Conservation (phyloP, 140 eudicot genomes). For the Senecio squalidus region DNA sequence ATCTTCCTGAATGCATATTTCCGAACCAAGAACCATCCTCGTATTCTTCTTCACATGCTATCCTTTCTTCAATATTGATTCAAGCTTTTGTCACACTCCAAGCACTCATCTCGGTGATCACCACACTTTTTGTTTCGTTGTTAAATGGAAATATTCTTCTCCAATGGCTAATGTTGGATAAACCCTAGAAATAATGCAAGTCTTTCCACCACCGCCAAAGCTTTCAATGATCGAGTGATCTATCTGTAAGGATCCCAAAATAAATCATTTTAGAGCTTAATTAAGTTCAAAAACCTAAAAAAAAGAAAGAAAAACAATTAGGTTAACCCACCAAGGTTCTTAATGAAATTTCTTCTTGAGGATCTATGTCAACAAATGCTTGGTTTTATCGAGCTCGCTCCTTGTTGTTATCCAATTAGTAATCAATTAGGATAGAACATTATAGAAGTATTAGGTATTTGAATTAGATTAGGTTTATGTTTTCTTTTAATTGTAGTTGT, state of each 20-base stretch:
- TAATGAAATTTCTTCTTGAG: slow-evolving; percentile 50
- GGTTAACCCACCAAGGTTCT: slow-evolving; percentile 52
- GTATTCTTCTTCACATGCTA: background rate
- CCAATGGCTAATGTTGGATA: slow-evolving; percentile 56
- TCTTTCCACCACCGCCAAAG: slow-evolving; percentile 59
- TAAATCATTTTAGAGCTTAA: background rate
- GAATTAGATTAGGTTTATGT: too few species aligned
- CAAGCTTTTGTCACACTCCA: slow-evolving; percentile 55
- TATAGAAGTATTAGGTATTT: too few species aligned
- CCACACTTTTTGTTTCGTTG: slow-evolving; percentile 37
- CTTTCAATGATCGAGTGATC: slow-evolving; percentile 80
- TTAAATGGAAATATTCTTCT: slow-evolving; percentile 44
- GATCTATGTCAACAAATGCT: slow-evolving; percentile 43
- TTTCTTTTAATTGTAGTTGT: too few species aligned
- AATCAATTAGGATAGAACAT: too few species aligned
- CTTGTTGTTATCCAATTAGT: too few species aligned
- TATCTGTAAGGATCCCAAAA: slow-evolving; percentile 36
- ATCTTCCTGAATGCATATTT: background rate
- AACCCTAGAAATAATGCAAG: slow-evolving; percentile 52
- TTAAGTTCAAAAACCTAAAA: background rate
- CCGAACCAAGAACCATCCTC: background rate
- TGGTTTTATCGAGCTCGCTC: slow-evolving; percentile 31
- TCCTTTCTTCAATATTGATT: slow-evolving; percentile 16
- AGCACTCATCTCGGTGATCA: slow-evolving; percentile 36
- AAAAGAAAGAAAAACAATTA: background rate